Evolutionary conservation across 2,329 filamentous ascomycete species (phyloP).

Genomic region (Pestalotiopsis sp.): DNA sequence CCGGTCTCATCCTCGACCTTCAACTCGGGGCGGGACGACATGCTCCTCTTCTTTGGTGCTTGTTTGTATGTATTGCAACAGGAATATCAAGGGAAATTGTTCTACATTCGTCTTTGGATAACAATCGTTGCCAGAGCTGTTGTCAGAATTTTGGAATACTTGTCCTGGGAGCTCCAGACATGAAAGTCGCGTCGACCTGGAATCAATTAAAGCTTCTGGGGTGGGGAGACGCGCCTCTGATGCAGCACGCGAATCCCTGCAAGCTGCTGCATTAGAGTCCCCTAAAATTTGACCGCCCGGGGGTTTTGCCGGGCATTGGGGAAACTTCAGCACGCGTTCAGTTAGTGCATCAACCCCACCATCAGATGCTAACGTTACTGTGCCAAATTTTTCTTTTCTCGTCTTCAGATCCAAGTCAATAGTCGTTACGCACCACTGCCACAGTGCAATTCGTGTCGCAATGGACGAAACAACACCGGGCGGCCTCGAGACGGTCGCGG

Average conservation of each 20-base stretch:
- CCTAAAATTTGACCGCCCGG: slow-evolving; percentile 19
- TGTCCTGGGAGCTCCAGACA: not conserved
- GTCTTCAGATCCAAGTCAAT: too few species aligned
- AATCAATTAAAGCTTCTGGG: slow-evolving; percentile 9
- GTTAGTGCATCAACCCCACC: slow-evolving; percentile 7
- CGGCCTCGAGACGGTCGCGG: slow-evolving; percentile 11
- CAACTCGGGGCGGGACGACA: slow-evolving; percentile 58
- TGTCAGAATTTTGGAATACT: not conserved
- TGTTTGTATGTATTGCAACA: not conserved
- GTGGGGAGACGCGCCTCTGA: slow-evolving; percentile 3
- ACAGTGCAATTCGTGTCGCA: not conserved
- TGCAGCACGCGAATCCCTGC: slow-evolving; percentile 10
- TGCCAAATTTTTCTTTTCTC: slow-evolving; percentile 2
- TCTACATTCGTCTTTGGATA: not conserved
- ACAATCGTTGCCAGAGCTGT: not conserved
- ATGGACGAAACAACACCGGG: slow-evolving; percentile 8
- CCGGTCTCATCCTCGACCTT: slow-evolving; percentile 92
- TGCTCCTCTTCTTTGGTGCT: slow-evolving; percentile 23
- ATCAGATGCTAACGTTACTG: slow-evolving; percentile 4
- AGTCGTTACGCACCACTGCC: not conserved
- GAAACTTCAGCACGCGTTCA: not conserved
- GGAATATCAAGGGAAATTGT: too few species aligned
- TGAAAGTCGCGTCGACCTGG: not conserved
- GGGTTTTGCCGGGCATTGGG: not conserved
- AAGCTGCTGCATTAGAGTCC: slow-evolving; percentile 18